Percentiles rank a stretch among this genome's conserved stretches.
Conservation (phyloP, 345 rosid genomes). For the Pelargonium nanum region DNA sequence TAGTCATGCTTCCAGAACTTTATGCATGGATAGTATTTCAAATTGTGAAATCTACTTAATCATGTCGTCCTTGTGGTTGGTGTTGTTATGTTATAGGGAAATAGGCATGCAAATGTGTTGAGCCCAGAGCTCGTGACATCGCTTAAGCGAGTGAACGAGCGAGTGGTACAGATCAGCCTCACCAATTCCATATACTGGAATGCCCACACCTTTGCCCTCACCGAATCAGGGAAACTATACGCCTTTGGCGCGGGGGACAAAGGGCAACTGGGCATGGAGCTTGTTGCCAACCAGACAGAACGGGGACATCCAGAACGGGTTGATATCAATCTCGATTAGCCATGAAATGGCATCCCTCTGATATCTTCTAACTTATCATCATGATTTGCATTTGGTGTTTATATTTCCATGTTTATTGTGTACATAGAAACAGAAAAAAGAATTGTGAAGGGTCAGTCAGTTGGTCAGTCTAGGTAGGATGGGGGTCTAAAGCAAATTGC, state of each 20-base stretch:
- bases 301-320: slow-evolving; percentile 70
- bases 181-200: slow-evolving; percentile 75
- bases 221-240: slow-evolving; percentile 70
- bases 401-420: slow-evolving; percentile 31
- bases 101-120: slow-evolving; percentile 52
- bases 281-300: slow-evolving; percentile 53
- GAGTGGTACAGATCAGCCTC: slow-evolving; percentile 77
- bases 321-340: slow-evolving; percentile 53
- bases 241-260: slow-evolving; percentile 92
- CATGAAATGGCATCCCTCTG: slow-evolving; percentile 4
- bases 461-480: slow-evolving; percentile 25
- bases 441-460: slow-evolving; percentile 26
- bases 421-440: slow-evolving; percentile 36
- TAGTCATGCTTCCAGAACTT: too few species aligned
- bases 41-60: not conserved
- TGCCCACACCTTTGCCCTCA: slow-evolving; percentile 84
- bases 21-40: too few species aligned
- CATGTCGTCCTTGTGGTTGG: not conserved
- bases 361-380: slow-evolving; percentile 6
- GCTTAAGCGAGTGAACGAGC: slow-evolving; percentile 60
- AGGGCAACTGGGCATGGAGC: slow-evolving; percentile 83
- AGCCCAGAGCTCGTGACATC: slow-evolving; percentile 63
- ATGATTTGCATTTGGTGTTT: slow-evolving; percentile 26
- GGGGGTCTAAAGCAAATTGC: slow-evolving; percentile 14
- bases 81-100: slow-evolving; percentile 30